Evolutionary conservation across 2,329 filamentous ascomycete genomes (phyloP), one percentile per base, ranked within the genome.

Genomic region (Fusarium napiforme): DNA sequence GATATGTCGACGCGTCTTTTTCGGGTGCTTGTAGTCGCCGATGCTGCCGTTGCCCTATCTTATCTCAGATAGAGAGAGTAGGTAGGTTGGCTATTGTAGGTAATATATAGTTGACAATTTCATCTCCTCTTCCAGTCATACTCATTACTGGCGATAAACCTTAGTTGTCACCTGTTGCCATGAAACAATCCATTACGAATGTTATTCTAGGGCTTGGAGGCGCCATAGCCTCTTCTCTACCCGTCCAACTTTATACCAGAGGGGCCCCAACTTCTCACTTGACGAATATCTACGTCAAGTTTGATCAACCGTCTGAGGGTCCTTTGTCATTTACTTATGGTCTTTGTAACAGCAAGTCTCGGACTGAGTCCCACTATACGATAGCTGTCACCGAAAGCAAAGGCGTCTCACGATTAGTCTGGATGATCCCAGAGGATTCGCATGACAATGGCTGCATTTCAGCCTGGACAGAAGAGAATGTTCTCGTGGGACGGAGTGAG

Each of bases 321-420:
- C 14, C 47, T 1, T 36, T 68, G 8, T 42, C 40, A 4, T 68
- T 68, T 16, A 68, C 65, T 0, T 68, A 68, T 15, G 64, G 65
- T 0, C n/a, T 34, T 21, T 68, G 65, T 1, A 28, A 14, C 1
- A 43, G 47, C 37, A 3, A 39, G 3, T 68, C 64, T 2, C 12
- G 7, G 0, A 16, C 36, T 9, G 65, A 68, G 8, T 28, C 64
- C 10, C 47, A 68, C 9, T 9, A 68, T n/a, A 68, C 65, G 2
- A 68, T 68, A 37, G 55, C 65, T 15, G 16, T 18, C 6, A 52
- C 55, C 0, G 47, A 68, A 11, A 68, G 18, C 8, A 23, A 21
- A 21, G 18, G 14, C 19, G 16, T 53, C 0, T 68, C 65, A 7
- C 64, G 65, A 1, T n/a, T 68, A 5, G 47, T 67, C 4, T 68